These are phyloP conservation scores for Metschnikowia matae DNA, from an alignment of 805 yeast genomes.

Conservation along the genomic window DNA sequence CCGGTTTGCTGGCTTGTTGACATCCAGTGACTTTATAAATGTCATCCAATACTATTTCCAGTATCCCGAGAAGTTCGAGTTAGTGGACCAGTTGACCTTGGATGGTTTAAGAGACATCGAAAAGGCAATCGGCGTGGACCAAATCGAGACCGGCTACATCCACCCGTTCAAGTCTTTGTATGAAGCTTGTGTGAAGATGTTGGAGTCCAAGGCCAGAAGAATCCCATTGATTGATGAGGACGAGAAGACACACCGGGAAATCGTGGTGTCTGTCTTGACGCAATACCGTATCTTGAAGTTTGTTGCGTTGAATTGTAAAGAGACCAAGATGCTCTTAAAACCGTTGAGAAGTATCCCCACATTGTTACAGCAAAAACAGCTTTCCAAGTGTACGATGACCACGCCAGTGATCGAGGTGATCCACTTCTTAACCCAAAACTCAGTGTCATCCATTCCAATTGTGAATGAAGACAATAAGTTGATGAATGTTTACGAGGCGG, in stretches of 20 bases:
- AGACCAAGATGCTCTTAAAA: constrained; percentile 74
- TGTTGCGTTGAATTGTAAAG: constrained; percentile 93
- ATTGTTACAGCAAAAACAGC: constrained; percentile 48
- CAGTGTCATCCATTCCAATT: constrained; percentile 92
- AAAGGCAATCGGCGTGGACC: constrained; percentile 78
- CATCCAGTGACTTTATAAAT: constrained; percentile 88
- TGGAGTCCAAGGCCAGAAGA: constrained; percentile 82
- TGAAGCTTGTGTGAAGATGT: constrained; percentile 92
- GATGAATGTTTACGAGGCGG: constrained; percentile 91
- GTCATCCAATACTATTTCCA: constrained; percentile 93
- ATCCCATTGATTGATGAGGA: constrained; percentile 93
- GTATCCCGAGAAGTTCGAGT: constrained; percentile 80
- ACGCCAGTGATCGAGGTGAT: constrained; percentile 95
- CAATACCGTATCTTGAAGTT: constrained; percentile 95
- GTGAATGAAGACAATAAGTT: constrained; percentile 68
- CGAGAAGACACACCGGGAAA: constrained; percentile 86
- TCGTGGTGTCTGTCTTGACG: constrained; percentile 90
- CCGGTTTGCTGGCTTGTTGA: constrained; percentile 88
- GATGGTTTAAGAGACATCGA: constrained; percentile 87
- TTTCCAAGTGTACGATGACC: constrained; percentile 81
- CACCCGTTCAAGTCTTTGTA: constrained; percentile 87
- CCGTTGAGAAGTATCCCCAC: constrained; percentile 69
- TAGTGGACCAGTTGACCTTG: constrained; percentile 79
- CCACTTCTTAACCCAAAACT: constrained; percentile 66
- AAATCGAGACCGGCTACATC: constrained; percentile 79